These are phyloP conservation scores for Sarocladiaceae sp. DNA, from an alignment of 2,329 filamentous ascomycete species.

Conservation along the genomic window DNA sequence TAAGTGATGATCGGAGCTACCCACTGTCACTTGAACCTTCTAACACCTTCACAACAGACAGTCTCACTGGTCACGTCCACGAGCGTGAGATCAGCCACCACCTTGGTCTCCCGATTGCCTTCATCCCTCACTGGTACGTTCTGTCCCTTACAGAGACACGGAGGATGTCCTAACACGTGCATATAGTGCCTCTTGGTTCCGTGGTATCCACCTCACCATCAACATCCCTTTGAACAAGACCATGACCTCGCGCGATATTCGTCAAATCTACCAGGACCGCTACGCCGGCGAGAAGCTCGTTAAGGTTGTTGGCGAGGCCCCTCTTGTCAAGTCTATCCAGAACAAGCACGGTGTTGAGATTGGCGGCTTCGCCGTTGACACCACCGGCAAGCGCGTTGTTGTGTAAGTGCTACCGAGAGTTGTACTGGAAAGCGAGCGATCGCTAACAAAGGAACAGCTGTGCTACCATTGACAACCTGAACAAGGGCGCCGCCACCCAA, in stretches of 20 bases:
- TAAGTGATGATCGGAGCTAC: not conserved
- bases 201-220: constrained; percentile 89
- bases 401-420: constrained; percentile 43
- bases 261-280: constrained; percentile 90
- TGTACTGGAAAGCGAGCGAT: too few relatives aligned
- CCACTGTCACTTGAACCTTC: not conserved
- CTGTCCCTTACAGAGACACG: too few relatives aligned
- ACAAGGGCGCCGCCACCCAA: constrained; percentile 88
- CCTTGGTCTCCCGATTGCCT: constrained; percentile 68
- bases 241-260: constrained; percentile 87
- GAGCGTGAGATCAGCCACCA: constrained; percentile 83
- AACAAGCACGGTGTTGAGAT: constrained; percentile 88
- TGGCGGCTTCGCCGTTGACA: constrained; percentile 91
- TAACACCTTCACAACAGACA: constrained; percentile 38
- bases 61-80: constrained; percentile 79
- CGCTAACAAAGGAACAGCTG: constrained; percentile 34
- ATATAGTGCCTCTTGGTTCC: constrained; percentile 75
- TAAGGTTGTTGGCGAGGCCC: constrained; percentile 83
- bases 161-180: too few relatives aligned
- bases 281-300: constrained; percentile 95
- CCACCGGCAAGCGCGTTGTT: constrained; percentile 83
- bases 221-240: constrained; percentile 78
- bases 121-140: constrained; percentile 77
- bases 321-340: constrained; percentile 76
- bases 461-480: constrained; percentile 83